Evolutionary conservation across 2,329 filamentous ascomycete genomes (phyloP).

Genomic region (Penicillium freii): DNA sequence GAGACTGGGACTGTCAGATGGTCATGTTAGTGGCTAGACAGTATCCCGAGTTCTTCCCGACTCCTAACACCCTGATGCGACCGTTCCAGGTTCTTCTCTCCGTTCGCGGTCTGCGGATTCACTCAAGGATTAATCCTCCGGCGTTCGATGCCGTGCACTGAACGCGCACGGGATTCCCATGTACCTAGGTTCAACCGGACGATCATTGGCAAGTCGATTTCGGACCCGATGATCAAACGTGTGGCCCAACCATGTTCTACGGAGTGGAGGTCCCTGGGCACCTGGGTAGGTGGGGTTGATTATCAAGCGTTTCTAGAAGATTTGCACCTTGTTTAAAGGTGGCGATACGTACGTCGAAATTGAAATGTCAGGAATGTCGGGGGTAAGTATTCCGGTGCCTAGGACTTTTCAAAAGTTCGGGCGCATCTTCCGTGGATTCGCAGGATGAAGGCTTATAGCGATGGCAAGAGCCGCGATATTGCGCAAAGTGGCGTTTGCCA

Average conservation of each 20-base stretch:
- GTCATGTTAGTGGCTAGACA: not conserved
- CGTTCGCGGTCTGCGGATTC: not conserved
- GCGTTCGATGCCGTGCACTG: not conserved
- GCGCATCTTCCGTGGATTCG: not conserved
- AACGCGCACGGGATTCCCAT: not conserved
- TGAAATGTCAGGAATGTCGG: not conserved
- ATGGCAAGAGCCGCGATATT: not conserved
- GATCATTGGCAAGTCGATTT: conserved; percentile 1
- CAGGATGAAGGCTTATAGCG: not conserved
- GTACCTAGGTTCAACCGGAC: not conserved
- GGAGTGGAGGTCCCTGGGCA: not conserved
- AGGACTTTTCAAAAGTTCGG: not conserved
- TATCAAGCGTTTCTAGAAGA: conserved; percentile 5
- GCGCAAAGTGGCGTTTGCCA: not conserved
- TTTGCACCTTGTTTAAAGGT: not conserved
- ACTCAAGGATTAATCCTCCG: not conserved
- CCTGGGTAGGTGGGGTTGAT: not conserved
- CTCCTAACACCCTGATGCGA: not conserved
- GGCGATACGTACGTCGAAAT: not conserved
- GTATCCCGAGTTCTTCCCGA: not conserved
- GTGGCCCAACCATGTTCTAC: not conserved
- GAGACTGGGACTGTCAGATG: not conserved
- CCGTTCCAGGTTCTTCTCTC: not conserved
- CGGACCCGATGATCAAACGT: conserved; percentile 1
- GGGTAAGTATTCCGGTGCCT: not conserved